Base-by-base conservation (phyloP, 345 rosid species). In the Camelina neglecta region DNA sequence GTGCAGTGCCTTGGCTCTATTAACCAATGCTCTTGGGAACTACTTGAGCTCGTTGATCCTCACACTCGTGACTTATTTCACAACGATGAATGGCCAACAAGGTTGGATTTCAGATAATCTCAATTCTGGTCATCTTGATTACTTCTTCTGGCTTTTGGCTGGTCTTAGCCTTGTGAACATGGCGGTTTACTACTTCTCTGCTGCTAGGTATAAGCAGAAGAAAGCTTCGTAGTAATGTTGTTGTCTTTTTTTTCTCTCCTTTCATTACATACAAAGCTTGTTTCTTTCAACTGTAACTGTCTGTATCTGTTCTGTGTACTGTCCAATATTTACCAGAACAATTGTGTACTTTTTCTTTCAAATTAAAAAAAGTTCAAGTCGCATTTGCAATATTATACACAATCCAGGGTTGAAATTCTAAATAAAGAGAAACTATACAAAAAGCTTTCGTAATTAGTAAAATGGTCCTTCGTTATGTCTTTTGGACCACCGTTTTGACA, bases 21-120 rank as follows among this genome's bases (percentile, higher is more conserved):
- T 95, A 51, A 90, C 97, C 0, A 88, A 79, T 6, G 81, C 99
- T 0, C 82, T 95, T 24, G 99, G 99, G 5, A 92, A 81, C 60
- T 95, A 95, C 78, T 79, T 92, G 81, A 92, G 93, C 81, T 86
- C 98, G 7, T 82, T 94, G 60, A 92, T 94, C 58, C 83, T 93
- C n/a, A 89, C 93, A 2, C 48, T 87, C 15, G 97, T 93, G 36
- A 82, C 91, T 0, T 86, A 88, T 72, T 81, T 91, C 61, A 88
- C 97, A 7, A 86, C 95, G 2, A 67, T 11, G 41, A 86, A 82
- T 0, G 99, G 97, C 4, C 66, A 71, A 42, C 20, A 82, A 6
- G 97, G 99, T 53, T 95, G 99, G 99, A 92, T 90, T 26, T 91
- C 97, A 0, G 87, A 95, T 72, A 95, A 95, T 79, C 83, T 95